Conservation (phyloP, 257 asterid genomes). For the Pogostemon cablin region DNA sequence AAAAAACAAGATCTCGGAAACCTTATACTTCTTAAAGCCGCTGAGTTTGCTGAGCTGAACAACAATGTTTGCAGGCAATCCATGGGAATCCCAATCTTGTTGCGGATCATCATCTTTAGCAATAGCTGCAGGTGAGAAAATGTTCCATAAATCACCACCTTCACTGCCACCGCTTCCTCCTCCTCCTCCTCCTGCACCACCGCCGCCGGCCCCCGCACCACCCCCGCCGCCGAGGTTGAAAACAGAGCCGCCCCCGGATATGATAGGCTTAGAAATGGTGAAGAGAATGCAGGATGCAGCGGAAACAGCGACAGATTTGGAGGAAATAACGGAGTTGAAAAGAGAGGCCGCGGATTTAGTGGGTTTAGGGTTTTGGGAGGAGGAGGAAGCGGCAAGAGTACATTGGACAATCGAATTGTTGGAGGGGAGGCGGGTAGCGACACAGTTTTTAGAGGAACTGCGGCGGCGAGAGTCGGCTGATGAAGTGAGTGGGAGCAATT, state of each 20-base stretch:
- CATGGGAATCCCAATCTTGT: slow-evolving; percentile 90
- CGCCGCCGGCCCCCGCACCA: slow-evolving; percentile 43
- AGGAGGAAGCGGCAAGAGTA: slow-evolving; percentile 34
- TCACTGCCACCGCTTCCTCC: slow-evolving; percentile 47
- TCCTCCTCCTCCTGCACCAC: slow-evolving; percentile 53
- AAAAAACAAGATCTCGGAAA: slow-evolving; percentile 74
- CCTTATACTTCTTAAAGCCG: slow-evolving; percentile 85
- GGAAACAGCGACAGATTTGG: slow-evolving; percentile 48
- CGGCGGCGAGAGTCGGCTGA: slow-evolving; percentile 42
- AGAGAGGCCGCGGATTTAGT: slow-evolving; percentile 30
- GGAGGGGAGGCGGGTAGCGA: slow-evolving; percentile 28
- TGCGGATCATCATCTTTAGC: slow-evolving; percentile 84
- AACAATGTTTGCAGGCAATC: slow-evolving; percentile 83
- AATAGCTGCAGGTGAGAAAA: slow-evolving; percentile 54
- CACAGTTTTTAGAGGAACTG: slow-evolving; percentile 31
- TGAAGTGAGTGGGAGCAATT: slow-evolving; percentile 46
- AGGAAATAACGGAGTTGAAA: slow-evolving; percentile 36
- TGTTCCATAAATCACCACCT: slow-evolving; percentile 62
- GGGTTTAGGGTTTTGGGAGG: slow-evolving; percentile 63
- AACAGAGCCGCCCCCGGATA: slow-evolving; percentile 28
- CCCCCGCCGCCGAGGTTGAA: slow-evolving; percentile 43
- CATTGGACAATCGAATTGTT: slow-evolving; percentile 42
- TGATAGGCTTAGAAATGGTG: slow-evolving; percentile 46
- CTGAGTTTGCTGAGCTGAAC: slow-evolving; percentile 85
- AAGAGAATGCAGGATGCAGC: slow-evolving; percentile 67